Conservation (phyloP, 495 filamentous ascomycete genomes). For the Aspergillus baeticus region DNA sequence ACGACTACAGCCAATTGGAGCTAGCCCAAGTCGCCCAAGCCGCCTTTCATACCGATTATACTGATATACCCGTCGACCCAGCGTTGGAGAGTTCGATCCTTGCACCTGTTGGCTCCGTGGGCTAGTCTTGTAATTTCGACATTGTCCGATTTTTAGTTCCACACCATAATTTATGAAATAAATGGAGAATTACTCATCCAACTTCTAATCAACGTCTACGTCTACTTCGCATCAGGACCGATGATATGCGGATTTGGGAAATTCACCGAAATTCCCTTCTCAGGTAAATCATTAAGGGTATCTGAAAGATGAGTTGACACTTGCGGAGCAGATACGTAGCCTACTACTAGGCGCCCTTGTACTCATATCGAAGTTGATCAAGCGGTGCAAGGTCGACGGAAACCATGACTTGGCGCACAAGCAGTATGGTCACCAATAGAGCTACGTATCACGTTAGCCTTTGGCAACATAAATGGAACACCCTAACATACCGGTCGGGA, state of each 20-base stretch:
- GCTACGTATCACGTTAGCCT: constrained; percentile 24
- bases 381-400: constrained; percentile 46
- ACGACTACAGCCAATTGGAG: constrained; percentile 32
- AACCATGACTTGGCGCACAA: constrained; percentile 40
- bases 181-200: too few species aligned
- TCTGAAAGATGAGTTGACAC: too few species aligned
- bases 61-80: constrained; percentile 52
- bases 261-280: background rate
- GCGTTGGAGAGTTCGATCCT: constrained; percentile 31
- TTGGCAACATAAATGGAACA: background rate
- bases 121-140: background rate
- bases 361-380: constrained; percentile 48
- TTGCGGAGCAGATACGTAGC: too few species aligned
- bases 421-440: constrained; percentile 33
- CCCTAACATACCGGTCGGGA: constrained; percentile 36
- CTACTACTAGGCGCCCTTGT: constrained; percentile 53
- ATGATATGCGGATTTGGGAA: too few species aligned
- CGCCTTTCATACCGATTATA: constrained; percentile 22
- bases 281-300: too few species aligned
- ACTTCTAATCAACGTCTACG: background rate
- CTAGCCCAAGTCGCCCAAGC: constrained; percentile 24
- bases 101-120: constrained; percentile 1
- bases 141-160: background rate
- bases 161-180: background rate
- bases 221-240: background rate